phyloP scores from a whole-genome alignment of 2,329 filamentous ascomycete species.

The Arthroderma sp. region DNA sequence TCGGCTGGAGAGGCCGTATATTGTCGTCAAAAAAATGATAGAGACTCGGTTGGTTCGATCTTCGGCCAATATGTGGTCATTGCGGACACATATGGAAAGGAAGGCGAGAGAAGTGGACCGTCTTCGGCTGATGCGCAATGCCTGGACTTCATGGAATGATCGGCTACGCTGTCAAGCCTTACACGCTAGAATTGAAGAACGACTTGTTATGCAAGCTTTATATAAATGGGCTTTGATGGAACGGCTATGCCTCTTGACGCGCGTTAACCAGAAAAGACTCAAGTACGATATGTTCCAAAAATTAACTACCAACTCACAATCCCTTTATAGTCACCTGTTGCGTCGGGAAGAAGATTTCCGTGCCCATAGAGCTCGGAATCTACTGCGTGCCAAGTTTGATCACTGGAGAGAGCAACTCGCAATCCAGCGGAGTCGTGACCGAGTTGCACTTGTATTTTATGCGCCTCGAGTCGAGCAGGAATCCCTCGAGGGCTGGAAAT shows the following conservation, averaged over 20 bases:
- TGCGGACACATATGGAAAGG: slow-evolving; percentile 30
- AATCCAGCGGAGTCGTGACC: slow-evolving; percentile 28
- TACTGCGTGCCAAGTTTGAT: slow-evolving; percentile 23
- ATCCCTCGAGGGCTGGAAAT: slow-evolving; percentile 26
- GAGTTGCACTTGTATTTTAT: slow-evolving; percentile 31
- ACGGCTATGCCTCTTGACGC: slow-evolving; percentile 27
- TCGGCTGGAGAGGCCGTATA: slow-evolving; percentile 29
- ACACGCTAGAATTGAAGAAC: slow-evolving; percentile 40
- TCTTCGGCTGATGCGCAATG: slow-evolving; percentile 41
- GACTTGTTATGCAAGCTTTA: slow-evolving; percentile 42
- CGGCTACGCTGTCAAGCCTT: slow-evolving; percentile 42
- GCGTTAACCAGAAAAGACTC: slow-evolving; percentile 28
- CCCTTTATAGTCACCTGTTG: slow-evolving; percentile 25
- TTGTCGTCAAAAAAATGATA: slow-evolving; percentile 32
- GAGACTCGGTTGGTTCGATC: slow-evolving; percentile 34
- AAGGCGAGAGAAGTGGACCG: slow-evolving; percentile 40
- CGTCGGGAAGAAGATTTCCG: slow-evolving; percentile 25
- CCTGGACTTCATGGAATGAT: slow-evolving; percentile 52
- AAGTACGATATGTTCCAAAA: slow-evolving; percentile 26
- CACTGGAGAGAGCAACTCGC: slow-evolving; percentile 27
- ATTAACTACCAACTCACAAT: slow-evolving; percentile 28
- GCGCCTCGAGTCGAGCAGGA: slow-evolving; percentile 29
- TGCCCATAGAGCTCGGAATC: slow-evolving; percentile 20
- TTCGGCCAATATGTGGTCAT: slow-evolving; percentile 38
- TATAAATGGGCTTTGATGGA: slow-evolving; percentile 50